Evolutionary conservation across 2,329 filamentous ascomycete species (phyloP).

Genomic region (Epichloe brachyelytri): DNA sequence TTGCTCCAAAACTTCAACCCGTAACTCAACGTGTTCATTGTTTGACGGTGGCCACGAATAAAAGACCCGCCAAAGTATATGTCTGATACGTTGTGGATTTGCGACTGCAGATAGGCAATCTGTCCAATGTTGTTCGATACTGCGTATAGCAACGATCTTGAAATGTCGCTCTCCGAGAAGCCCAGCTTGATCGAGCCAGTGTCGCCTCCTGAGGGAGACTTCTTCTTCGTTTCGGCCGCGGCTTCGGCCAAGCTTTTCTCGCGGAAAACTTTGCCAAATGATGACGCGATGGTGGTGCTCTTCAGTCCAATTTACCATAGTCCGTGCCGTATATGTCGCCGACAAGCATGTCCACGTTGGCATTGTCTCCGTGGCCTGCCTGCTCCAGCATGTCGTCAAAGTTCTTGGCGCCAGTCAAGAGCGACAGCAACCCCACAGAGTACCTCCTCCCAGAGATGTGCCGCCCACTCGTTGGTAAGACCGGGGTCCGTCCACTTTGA

Average conservation of each 20-base stretch:
- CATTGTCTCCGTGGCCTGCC: slow-evolving; percentile 84
- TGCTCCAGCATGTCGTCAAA: slow-evolving; percentile 96
- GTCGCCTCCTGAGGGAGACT: slow-evolving; percentile 33
- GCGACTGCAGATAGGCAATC: slow-evolving; percentile 92
- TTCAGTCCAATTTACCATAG: slow-evolving; percentile 95
- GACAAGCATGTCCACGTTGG: slow-evolving; percentile 88
- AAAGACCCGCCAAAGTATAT: slow-evolving; percentile 98
- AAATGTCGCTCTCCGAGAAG: slow-evolving; percentile 77
- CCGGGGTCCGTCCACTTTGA: slow-evolving; percentile 85
- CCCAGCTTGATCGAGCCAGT: slow-evolving; percentile 22
- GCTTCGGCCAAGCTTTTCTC: slow-evolving; percentile 77
- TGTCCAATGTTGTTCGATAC: slow-evolving; percentile 98
- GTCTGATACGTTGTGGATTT: slow-evolving; percentile 79
- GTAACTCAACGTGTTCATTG: slow-evolving; percentile 93
- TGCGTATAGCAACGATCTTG: slow-evolving; percentile 81
- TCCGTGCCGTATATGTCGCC: slow-evolving; percentile 96
- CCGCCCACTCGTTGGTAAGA: slow-evolving; percentile 86
- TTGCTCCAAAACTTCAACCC: slow-evolving; percentile 98
- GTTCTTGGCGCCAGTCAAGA: slow-evolving; percentile 84
- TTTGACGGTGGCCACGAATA: slow-evolving; percentile 90
- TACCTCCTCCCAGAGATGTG: slow-evolving; percentile 91
- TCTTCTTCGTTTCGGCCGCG: slow-evolving; percentile 60
- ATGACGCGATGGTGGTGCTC: slow-evolving; percentile 88
- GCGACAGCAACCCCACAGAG: slow-evolving; percentile 84
- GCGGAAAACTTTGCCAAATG: slow-evolving; percentile 92